phyloP scores from a whole-genome alignment of 2,329 filamentous ascomycete genomes.

The Byssochlamys sp. region DNA sequence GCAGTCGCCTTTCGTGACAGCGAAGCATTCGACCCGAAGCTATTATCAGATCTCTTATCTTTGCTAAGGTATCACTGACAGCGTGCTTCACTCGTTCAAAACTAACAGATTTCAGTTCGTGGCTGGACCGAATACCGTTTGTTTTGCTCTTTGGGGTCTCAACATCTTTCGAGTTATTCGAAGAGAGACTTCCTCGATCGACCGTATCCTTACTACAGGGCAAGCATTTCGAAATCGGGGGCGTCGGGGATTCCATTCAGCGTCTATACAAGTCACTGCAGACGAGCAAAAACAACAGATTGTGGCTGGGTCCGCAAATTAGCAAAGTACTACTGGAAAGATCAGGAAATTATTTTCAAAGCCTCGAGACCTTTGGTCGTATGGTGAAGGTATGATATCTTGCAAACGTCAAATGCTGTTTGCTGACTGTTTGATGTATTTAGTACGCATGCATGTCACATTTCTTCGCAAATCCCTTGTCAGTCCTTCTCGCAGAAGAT shows the following conservation, averaged over 20 bases:
- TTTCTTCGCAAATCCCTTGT: slow-evolving; percentile 52
- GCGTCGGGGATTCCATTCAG: slow-evolving; percentile 39
- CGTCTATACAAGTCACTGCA: slow-evolving; percentile 33
- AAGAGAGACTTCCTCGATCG: slow-evolving; percentile 46
- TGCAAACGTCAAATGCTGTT: background rate
- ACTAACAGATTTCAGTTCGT: slow-evolving; percentile 36
- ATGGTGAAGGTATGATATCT: slow-evolving; percentile 37
- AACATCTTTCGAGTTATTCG: slow-evolving; percentile 54
- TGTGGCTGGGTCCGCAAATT: slow-evolving; percentile 47
- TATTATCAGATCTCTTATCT: slow-evolving; percentile 38
- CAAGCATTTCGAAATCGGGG: slow-evolving; percentile 44
- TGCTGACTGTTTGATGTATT: background rate
- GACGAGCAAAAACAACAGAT: slow-evolving; percentile 20
- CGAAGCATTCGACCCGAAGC: slow-evolving; percentile 37
- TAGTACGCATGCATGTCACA: slow-evolving; percentile 56
- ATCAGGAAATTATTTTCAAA: slow-evolving; percentile 52
- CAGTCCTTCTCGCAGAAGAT: slow-evolving; percentile 37
- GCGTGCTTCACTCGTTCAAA: background rate
- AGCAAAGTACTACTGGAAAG: slow-evolving; percentile 44
- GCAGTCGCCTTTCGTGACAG: slow-evolving; percentile 38
- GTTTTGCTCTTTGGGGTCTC: slow-evolving; percentile 51
- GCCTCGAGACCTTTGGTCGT: slow-evolving; percentile 45
- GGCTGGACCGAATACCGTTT: slow-evolving; percentile 53
- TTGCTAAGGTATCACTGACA: slow-evolving; percentile 35
- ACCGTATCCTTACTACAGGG: slow-evolving; percentile 46